Conservation (phyloP, 1,284 basidiomycete genomes). For the Omphalotus olearius region DNA sequence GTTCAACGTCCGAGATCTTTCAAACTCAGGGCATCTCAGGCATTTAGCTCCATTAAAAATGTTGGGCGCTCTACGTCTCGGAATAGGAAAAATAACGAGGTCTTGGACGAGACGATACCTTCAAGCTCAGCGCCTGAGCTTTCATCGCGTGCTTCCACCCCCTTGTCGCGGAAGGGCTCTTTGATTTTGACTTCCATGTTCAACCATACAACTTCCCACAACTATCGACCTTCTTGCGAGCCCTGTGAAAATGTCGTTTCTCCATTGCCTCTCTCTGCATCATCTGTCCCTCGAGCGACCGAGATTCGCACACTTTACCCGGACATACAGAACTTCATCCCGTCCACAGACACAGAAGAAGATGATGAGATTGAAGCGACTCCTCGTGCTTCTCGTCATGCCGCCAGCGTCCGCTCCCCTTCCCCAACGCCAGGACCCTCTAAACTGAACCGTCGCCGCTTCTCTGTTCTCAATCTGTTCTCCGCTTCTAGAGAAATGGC, state of each 20-base stretch:
- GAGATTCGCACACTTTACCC: conserved; percentile 6
- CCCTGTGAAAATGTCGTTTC: conserved; percentile 5
- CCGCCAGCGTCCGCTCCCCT: not conserved
- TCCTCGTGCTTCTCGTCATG: conserved; percentile 7
- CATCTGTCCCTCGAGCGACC: not conserved
- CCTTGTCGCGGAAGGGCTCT: conserved; percentile 30
- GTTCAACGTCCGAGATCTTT: conserved; percentile 49
- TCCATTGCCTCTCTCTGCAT: not conserved
- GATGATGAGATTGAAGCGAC: conserved; percentile 9
- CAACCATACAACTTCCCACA: conserved; percentile 19
- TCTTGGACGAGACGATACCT: conserved; percentile 34
- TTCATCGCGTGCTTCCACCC: conserved; percentile 18
- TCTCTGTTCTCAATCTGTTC: conserved; percentile 17
- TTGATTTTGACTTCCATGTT: conserved; percentile 35
- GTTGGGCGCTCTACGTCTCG: conserved; percentile 36
- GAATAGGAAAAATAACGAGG: conserved; percentile 25
- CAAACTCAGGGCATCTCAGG: conserved; percentile 54
- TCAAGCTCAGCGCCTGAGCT: conserved; percentile 22
- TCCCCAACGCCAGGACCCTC: conserved; percentile 8
- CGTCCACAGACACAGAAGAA: conserved; percentile 6
- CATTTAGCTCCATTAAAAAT: conserved; percentile 58
- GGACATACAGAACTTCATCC: conserved; percentile 13
- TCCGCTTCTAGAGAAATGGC: conserved; percentile 5
- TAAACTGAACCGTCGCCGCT: conserved; percentile 11
- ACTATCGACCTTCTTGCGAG: conserved; percentile 7